These are phyloP conservation scores for Spathaspora sp. DNA, from an alignment of 805 yeast species.

Conservation along the genomic window DNA sequence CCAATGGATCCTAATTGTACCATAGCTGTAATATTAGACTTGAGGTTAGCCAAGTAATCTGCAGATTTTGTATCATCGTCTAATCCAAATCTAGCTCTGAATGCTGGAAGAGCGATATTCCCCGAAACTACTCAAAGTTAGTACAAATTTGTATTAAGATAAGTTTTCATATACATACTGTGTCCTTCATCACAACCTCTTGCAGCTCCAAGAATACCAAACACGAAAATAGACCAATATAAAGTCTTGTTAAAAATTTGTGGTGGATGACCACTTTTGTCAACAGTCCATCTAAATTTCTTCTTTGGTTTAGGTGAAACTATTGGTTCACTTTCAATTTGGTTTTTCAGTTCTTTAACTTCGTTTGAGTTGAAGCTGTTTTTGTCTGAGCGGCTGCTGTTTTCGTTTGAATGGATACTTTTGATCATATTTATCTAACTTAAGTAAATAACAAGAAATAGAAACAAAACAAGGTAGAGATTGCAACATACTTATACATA, in stretches of 20 bases:
- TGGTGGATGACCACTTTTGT: constrained; percentile 20
- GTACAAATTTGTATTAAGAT: neutral
- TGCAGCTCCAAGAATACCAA: constrained; percentile 53
- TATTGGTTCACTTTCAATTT: neutral
- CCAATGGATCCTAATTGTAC: constrained; percentile 53
- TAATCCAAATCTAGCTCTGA: constrained; percentile 40
- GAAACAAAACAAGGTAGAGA: neutral
- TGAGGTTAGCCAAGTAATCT: constrained; percentile 36
- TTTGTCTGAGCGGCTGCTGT: too few relatives aligned
- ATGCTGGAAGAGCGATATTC: constrained; percentile 38
- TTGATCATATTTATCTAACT: neutral
- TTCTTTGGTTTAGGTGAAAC: neutral
- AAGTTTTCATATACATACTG: constrained; percentile 7
- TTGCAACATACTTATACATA: neutral
- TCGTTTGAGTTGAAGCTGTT: too few relatives aligned
- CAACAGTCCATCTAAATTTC: constrained; percentile 19
- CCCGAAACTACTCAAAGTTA: constrained; percentile 28
- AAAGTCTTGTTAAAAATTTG: constrained; percentile 45
- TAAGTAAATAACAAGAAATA: neutral
- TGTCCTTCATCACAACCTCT: constrained; percentile 57
- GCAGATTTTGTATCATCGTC: constrained; percentile 30
- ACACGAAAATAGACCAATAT: constrained; percentile 40
- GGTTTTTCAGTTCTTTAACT: neutral
- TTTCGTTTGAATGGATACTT: neutral
- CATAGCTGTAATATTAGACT: constrained; percentile 53